Conservation (phyloP, 2,329 filamentous ascomycete species). For the Pseudogymnoascus sp. region DNA sequence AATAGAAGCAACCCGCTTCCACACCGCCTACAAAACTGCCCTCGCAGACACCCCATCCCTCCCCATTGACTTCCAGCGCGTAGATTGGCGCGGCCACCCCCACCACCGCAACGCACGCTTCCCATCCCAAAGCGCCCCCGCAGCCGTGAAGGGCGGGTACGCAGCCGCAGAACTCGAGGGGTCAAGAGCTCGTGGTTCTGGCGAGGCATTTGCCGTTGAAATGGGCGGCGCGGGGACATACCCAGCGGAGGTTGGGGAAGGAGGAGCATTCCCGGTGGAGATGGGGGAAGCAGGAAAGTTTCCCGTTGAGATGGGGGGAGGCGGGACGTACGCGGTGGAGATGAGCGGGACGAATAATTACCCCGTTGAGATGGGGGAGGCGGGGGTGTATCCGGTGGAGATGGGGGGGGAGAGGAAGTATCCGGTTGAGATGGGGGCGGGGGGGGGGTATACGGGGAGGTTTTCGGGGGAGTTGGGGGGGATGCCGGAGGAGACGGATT, state of each 20-base stretch:
- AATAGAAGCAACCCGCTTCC: background rate
- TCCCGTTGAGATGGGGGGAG: background rate
- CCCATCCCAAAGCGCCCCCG: background rate
- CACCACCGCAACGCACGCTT: background rate
- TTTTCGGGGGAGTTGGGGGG: background rate
- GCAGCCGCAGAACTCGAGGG: background rate
- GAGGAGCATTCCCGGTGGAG: background rate
- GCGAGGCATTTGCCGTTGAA: background rate
- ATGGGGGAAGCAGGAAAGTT: background rate
- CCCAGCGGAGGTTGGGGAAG: background rate
- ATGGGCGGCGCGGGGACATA: background rate
- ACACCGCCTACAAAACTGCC: background rate
- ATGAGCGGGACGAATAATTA: background rate
- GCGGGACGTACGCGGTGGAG: background rate
- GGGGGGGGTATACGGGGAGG: background rate
- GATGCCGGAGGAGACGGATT: background rate
- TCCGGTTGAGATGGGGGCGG: background rate
- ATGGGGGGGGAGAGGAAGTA: background rate
- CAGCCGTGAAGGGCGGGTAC: background rate
- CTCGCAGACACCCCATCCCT: background rate
- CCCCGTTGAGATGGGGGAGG: background rate
- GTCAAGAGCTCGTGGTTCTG: background rate
- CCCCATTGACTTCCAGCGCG: background rate
- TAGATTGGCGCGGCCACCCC: background rate
- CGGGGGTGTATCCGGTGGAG: background rate